These are phyloP conservation scores for Pisolithus microcarpus DNA, from an alignment of 768 basidiomycete species.

Conservation along the genomic window DNA sequence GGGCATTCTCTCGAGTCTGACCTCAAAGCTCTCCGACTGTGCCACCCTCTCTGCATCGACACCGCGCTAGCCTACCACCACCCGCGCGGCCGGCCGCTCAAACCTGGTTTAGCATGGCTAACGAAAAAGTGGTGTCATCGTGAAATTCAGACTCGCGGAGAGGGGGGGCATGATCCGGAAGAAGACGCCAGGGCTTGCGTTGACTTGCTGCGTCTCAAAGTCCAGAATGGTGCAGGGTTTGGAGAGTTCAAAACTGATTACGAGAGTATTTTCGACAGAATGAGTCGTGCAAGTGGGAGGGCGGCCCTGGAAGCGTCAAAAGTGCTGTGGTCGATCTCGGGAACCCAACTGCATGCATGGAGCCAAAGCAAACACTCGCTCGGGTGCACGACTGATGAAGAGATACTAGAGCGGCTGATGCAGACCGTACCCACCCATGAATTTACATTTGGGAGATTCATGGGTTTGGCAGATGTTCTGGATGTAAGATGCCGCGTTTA, in stretches of 20 bases:
- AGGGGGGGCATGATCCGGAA: constrained; percentile 88
- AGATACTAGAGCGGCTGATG: constrained; percentile 66
- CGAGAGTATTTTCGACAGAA: constrained; percentile 85
- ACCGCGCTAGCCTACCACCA: constrained; percentile 89
- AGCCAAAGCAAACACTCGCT: constrained; percentile 71
- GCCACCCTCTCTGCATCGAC: constrained; percentile 85
- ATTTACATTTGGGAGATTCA: constrained; percentile 80
- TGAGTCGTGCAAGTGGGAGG: constrained; percentile 48
- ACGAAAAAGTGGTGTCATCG: constrained; percentile 88
- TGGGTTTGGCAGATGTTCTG: constrained; percentile 67
- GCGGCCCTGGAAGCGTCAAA: constrained; percentile 37
- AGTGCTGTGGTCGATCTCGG: constrained; percentile 81
- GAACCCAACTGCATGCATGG: constrained; percentile 82
- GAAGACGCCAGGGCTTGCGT: constrained; percentile 89
- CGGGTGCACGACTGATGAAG: constrained; percentile 69
- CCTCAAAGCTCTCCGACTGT: constrained; percentile 77
- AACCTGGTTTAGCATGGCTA: constrained; percentile 95
- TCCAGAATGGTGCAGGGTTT: constrained; percentile 69
- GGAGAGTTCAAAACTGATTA: constrained; percentile 82
- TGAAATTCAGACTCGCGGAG: constrained; percentile 81
- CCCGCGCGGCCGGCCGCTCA: constrained; percentile 87
- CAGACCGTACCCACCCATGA: constrained; percentile 59
- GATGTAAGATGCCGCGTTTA: constrained; percentile 48
- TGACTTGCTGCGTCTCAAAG: constrained; percentile 76
- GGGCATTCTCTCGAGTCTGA: constrained; percentile 97